Evolutionary conservation across 208 protist genomes (phyloP).

Genomic region (Trypanosoma lewisi): DNA sequence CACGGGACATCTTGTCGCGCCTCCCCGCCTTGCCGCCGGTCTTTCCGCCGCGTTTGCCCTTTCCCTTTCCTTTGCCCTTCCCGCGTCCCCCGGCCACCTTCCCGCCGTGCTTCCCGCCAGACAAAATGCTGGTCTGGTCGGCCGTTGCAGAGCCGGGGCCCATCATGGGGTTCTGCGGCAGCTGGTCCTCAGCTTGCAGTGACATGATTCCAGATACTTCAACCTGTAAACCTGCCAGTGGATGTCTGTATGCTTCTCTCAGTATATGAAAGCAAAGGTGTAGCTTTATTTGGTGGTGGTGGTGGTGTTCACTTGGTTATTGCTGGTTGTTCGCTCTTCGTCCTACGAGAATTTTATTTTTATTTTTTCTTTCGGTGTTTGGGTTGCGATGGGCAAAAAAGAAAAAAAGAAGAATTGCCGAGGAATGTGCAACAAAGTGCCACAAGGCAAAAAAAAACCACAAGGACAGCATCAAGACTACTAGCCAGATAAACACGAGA

Average conservation of each 20-base stretch:
- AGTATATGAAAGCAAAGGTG: no score
- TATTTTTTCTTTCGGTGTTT: no score
- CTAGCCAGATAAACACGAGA: neutral
- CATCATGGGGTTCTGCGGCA: constrained; percentile 53
- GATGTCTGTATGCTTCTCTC: constrained; percentile 5
- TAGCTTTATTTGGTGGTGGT: no score
- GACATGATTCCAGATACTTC: constrained; percentile 47
- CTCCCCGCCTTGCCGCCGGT: constrained; percentile 85
- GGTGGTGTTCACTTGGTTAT: neutral
- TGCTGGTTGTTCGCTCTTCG: neutral
- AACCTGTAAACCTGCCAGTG: neutral
- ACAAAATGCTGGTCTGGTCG: constrained; percentile 86
- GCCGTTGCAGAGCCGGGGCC: constrained; percentile 71
- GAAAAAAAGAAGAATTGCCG: no score
- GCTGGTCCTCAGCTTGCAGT: constrained; percentile 53
- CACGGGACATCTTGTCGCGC: constrained; percentile 83
- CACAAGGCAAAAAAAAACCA: neutral
- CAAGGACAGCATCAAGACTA: neutral
- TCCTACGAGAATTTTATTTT: no score
- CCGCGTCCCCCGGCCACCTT: constrained; percentile 52
- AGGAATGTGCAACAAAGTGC: no score
- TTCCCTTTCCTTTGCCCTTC: constrained; percentile 88
- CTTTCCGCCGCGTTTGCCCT: constrained; percentile 84
- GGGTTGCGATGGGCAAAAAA: no score
- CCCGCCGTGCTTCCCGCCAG: constrained; percentile 83